Base-by-base conservation (phyloP, 257 asterid genomes). In the Nicotiana knightiana region DNA sequence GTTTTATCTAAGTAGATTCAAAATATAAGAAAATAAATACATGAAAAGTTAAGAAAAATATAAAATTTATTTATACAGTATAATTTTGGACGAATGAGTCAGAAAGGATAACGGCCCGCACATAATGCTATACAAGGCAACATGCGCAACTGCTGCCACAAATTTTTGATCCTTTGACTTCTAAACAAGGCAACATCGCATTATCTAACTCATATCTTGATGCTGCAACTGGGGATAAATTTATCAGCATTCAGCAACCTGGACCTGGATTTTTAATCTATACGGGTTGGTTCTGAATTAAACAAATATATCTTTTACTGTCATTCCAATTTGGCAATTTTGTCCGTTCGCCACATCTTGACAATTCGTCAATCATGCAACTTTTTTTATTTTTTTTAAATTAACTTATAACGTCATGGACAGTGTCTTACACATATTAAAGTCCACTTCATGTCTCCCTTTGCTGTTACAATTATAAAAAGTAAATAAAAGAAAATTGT, bases 321-420 rank as follows among this genome's bases (percentile, higher is more conserved):
- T 61, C 59, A 79, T 2, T 79, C 82, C 82, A 79, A 79, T 39
- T 73, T 61, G 82, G 61, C 82, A 79, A 37, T n/a, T 59, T 61
- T 63, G 82, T 39, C 73, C 39, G 33, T 24, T 79, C 73, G 82
- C 73, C 82, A 64, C 82, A 79, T 61, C 21, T 55, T 39, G 35
- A 61, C 9, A 58, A 57, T 58, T 58, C 35, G 32, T 70, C 21
- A 46, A 71, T 43, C 59, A 43, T 43, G 24, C 78, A 71, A 3
- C 5, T 37, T 21, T 21, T 21, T 21, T 68, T 37, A 2, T 68
- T 48, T 48, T 73, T 24, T 43, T n/a, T n/a, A 21, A 51, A 21
- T 70, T 21, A 71, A 53, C 30, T 10, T 33, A 17, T 57, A 16
- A 57, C 67, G 54, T 54, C 66, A 57, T 51, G 81, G 67, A 8